Conservation (phyloP, 2,329 filamentous ascomycete genomes). For the Verticillium isaacii region DNA sequence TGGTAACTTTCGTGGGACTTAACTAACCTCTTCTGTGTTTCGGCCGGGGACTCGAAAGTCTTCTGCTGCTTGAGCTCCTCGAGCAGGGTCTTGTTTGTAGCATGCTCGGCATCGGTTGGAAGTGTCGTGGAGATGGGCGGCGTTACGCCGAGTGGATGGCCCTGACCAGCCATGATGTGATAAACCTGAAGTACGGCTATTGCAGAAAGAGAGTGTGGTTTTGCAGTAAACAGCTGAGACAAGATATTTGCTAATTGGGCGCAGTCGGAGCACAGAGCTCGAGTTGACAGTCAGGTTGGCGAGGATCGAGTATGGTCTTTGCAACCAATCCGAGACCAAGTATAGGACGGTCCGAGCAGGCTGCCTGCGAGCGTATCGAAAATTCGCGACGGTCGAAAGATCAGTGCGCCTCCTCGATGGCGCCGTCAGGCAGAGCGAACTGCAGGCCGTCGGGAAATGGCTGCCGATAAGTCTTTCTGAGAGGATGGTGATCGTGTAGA, state of each 20-base stretch:
- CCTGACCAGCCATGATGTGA: slow-evolving; percentile 28
- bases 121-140: slow-evolving; percentile 74
- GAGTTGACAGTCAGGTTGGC: neutral
- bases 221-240: no score
- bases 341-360: neutral
- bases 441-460: neutral
- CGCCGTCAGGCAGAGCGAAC: neutral
- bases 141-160: slow-evolving; percentile 62
- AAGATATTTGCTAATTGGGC: neutral
- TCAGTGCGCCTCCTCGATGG: neutral
- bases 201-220: neutral
- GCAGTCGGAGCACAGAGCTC: neutral
- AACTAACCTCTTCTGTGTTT: slow-evolving; percentile 73
- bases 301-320: neutral
- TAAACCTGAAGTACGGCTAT: neutral
- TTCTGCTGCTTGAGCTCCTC: slow-evolving; percentile 83
- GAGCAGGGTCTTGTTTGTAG: slow-evolving; percentile 73
- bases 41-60: slow-evolving; percentile 81
- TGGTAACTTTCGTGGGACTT: neutral
- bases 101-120: slow-evolving; percentile 72
- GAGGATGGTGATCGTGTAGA: neutral
- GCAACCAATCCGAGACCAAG: neutral
- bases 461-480: neutral
- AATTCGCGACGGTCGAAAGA: neutral
- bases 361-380: neutral